phyloP scores from a whole-genome alignment of 352 stramenopile genomes.

The Aphanomyces stellatus region DNA sequence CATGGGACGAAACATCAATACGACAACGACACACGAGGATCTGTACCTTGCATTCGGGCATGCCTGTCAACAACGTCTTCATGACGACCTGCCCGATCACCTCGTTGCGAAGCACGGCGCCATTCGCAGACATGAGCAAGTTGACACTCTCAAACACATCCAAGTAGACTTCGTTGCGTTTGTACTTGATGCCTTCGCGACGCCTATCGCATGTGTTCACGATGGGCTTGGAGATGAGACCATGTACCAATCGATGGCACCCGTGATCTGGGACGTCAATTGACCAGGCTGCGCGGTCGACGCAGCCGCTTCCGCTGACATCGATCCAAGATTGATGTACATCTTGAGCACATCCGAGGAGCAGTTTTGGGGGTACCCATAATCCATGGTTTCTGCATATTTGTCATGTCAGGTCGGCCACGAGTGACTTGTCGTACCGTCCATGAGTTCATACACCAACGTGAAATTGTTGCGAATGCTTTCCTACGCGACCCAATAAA shows the following conservation, averaged over 20 bases:
- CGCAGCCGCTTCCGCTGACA: slow-evolving; percentile 79
- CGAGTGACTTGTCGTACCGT: slow-evolving; percentile 60
- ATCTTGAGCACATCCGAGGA: slow-evolving; percentile 96
- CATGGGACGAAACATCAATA: neutral
- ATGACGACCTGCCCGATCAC: slow-evolving; percentile 95
- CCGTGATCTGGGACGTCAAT: slow-evolving; percentile 75
- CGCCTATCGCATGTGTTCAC: slow-evolving; percentile 34
- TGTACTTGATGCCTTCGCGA: slow-evolving; percentile 95
- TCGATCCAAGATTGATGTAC: slow-evolving; percentile 95
- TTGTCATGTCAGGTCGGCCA: too few species aligned
- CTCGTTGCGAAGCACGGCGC: slow-evolving; percentile 92
- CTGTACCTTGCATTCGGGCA: slow-evolving; percentile 96
- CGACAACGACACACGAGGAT: neutral
- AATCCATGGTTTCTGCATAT: slow-evolving; percentile 94
- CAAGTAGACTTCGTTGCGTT: slow-evolving; percentile 98
- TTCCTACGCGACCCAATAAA: slow-evolving; percentile 40
- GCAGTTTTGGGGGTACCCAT: slow-evolving; percentile 98
- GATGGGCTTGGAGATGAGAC: neutral
- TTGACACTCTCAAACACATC: slow-evolving; percentile 97
- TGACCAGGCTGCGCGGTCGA: slow-evolving; percentile 85
- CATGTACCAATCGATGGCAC: slow-evolving; percentile 72
- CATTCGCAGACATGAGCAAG: slow-evolving; percentile 92
- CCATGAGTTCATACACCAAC: slow-evolving; percentile 98
- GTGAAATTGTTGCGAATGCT: slow-evolving; percentile 98
- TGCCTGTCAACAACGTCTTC: slow-evolving; percentile 96